Evolutionary conservation across 2,329 filamentous ascomycete species (phyloP).

Genomic region (Aspergillus calidoustus): DNA sequence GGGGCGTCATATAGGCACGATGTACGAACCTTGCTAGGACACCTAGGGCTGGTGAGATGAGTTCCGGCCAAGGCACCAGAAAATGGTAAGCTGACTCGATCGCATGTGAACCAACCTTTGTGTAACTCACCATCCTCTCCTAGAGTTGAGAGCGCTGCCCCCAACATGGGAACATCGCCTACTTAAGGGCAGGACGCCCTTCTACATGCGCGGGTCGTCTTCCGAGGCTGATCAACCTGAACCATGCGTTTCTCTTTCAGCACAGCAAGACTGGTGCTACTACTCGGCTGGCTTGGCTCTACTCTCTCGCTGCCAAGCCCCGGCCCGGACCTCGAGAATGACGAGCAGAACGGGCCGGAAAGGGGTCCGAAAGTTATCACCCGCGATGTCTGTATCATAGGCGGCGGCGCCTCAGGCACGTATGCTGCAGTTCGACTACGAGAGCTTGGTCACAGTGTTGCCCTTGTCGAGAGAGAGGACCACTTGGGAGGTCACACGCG

Average conservation of each 20-base stretch:
- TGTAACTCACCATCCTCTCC: neutral
- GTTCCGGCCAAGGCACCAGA: neutral
- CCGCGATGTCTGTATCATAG: slow-evolving; percentile 36
- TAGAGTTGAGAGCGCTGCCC: neutral
- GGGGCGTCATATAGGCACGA: neutral
- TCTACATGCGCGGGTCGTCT: neutral
- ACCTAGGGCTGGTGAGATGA: neutral
- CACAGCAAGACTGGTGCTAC: neutral
- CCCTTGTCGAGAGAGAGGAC: slow-evolving; percentile 32
- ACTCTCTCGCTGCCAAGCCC: neutral
- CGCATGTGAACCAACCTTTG: neutral
- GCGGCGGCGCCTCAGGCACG: slow-evolving; percentile 35
- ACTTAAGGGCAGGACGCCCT: neutral
- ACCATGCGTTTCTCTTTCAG: neutral
- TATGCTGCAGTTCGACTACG: slow-evolving; percentile 36
- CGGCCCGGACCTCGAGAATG: neutral
- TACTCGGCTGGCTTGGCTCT: neutral
- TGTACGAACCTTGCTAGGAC: neutral
- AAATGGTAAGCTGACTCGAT: neutral
- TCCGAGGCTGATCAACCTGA: neutral
- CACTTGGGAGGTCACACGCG: slow-evolving; percentile 34
- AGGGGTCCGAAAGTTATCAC: slow-evolving; percentile 14
- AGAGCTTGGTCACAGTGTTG: slow-evolving; percentile 30
- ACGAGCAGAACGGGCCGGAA: neutral
- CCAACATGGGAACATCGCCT: neutral